A percentile compares a stretch with the other conserved stretches of the same genome.
Evolutionary conservation across 106 monocot species (phyloP).

Genomic region (Dendrobium chrysotoxum): DNA sequence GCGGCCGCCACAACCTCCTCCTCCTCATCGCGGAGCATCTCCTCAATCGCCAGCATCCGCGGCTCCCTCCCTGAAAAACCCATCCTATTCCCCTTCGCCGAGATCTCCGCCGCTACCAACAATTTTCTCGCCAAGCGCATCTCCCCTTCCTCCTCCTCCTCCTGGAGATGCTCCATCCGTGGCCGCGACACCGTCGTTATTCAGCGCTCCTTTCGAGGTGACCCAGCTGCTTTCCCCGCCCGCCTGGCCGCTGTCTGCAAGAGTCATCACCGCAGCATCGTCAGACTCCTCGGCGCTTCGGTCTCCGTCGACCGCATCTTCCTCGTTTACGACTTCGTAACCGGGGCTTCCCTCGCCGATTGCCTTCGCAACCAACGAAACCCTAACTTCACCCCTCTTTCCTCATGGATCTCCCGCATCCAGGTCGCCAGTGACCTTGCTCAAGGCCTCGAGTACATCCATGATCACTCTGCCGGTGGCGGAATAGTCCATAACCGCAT

Average conservation of each 20-base stretch:
- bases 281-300: slow-evolving; percentile 55
- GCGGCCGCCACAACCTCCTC: slow-evolving; percentile 1
- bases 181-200: slow-evolving; percentile 37
- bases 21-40: slow-evolving; percentile 5
- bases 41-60: slow-evolving; percentile 23
- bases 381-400: slow-evolving; percentile 52
- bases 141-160: slow-evolving; percentile 21
- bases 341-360: slow-evolving; percentile 39
- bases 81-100: slow-evolving; percentile 14
- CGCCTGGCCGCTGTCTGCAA: slow-evolving; percentile 29
- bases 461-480: slow-evolving; percentile 38
- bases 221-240: slow-evolving; percentile 17
- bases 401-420: slow-evolving; percentile 57
- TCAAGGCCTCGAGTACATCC: slow-evolving; percentile 62
- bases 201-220: slow-evolving; percentile 41
- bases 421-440: slow-evolving; percentile 60
- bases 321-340: slow-evolving; percentile 52
- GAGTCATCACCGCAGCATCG: slow-evolving; percentile 47
- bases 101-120: slow-evolving; percentile 38
- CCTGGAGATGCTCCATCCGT: slow-evolving; percentile 57
- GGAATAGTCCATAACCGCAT: slow-evolving; percentile 60
- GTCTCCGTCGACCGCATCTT: slow-evolving; percentile 30
- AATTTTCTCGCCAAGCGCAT: slow-evolving; percentile 41
- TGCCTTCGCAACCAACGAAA: slow-evolving; percentile 58
- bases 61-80: slow-evolving; percentile 22